A percentile compares a stretch with the other conserved stretches of the same genome.
Evolutionary conservation across 352 stramenopile genomes (phyloP).

Genomic region (Globisporangium paddicum): DNA sequence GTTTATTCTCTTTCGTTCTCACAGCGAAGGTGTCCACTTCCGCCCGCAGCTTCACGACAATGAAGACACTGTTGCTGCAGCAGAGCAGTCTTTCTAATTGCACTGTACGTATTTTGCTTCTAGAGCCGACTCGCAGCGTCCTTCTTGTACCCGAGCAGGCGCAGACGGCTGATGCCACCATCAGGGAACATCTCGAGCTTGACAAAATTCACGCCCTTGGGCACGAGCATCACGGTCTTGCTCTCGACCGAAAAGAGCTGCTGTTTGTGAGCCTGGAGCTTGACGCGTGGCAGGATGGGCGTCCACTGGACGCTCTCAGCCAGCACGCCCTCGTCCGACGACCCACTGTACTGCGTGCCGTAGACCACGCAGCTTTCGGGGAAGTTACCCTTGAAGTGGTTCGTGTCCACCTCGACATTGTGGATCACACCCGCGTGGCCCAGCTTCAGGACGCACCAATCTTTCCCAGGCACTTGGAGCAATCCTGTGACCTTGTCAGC

Average conservation of each 20-base stretch:
- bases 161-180: constrained; percentile 89
- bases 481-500: constrained; percentile 39
- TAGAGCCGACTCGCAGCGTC: constrained; percentile 28
- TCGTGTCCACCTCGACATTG: constrained; percentile 88
- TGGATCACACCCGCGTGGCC: constrained; percentile 69
- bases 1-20: background rate
- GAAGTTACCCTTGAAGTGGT: constrained; percentile 96
- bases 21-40: constrained; percentile 35
- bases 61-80: background rate
- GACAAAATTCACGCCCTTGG: constrained; percentile 85
- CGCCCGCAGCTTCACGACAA: constrained; percentile 21
- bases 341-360: constrained; percentile 49
- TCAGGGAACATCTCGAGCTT: constrained; percentile 93
- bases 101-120: too few relatives aligned
- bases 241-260: constrained; percentile 75
- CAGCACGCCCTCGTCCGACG: constrained; percentile 28
- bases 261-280: constrained; percentile 83
- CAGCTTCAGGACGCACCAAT: constrained; percentile 92
- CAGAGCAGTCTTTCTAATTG: constrained; percentile 37
- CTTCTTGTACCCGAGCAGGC: constrained; percentile 77
- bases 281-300: constrained; percentile 79
- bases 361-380: constrained; percentile 88
- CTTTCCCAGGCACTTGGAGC: constrained; percentile 72
- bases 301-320: constrained; percentile 68
- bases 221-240: constrained; percentile 50